Conservation (phyloP, 208 protist species). For the Endotrypanum monterogeii region DNA sequence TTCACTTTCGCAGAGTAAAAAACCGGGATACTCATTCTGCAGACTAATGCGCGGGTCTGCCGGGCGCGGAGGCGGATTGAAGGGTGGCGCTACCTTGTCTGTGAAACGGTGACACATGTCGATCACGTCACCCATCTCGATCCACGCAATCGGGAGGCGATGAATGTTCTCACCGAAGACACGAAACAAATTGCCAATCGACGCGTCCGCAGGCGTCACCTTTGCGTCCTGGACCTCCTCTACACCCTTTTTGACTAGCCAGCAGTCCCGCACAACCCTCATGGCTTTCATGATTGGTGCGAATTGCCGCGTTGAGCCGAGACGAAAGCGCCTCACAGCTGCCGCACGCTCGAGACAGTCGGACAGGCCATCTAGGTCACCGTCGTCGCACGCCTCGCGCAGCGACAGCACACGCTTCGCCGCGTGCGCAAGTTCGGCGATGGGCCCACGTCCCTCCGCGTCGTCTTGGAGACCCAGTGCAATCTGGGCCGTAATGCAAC, state of each 20-base stretch:
- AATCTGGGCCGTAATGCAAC: slow-evolving; percentile 88
- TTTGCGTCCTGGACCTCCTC: slow-evolving; percentile 53
- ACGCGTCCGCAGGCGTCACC: slow-evolving; percentile 58
- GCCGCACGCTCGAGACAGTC: slow-evolving; percentile 56
- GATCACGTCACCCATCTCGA: slow-evolving; percentile 92
- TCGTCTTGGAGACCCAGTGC: slow-evolving; percentile 79
- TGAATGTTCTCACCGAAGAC: slow-evolving; percentile 80
- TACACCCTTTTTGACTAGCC: slow-evolving; percentile 73
- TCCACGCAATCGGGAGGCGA: slow-evolving; percentile 89
- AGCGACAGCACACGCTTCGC: slow-evolving; percentile 71
- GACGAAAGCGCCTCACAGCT: slow-evolving; percentile 72
- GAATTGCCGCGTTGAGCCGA: slow-evolving; percentile 75
- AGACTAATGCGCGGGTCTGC: slow-evolving; percentile 87
- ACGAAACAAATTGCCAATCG: slow-evolving; percentile 75
- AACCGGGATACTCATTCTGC: slow-evolving; percentile 88
- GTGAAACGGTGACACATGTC: slow-evolving; percentile 90
- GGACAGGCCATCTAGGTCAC: slow-evolving; percentile 79
- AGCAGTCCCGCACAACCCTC: slow-evolving; percentile 76
- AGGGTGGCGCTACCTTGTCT: slow-evolving; percentile 53
- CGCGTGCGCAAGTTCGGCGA: slow-evolving; percentile 76
- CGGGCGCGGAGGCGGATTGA: slow-evolving; percentile 85
- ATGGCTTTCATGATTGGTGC: slow-evolving; percentile 86
- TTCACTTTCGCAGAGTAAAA: slow-evolving; percentile 89
- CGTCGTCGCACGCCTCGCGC: slow-evolving; percentile 67
- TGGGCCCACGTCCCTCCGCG: slow-evolving; percentile 64